These are phyloP conservation scores for Gracilaria gracilis DNA, from an alignment of 23 red algal species.

Conservation along the genomic window DNA sequence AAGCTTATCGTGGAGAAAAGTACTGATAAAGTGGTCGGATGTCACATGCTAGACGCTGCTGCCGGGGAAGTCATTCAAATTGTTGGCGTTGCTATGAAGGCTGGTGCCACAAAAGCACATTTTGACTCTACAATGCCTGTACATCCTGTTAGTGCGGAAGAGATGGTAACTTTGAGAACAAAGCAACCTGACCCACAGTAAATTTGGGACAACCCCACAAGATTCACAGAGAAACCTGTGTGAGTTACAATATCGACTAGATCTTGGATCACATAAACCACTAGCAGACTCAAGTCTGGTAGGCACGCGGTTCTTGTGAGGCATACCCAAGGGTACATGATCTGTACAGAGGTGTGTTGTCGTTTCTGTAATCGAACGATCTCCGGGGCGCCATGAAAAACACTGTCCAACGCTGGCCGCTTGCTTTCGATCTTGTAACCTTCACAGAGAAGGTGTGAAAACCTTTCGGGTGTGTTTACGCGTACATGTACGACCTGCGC, in stretches of 20 bases:
- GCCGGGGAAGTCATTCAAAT: slow-evolving; percentile 94
- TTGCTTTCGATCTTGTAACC: no score
- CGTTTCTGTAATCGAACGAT: no score
- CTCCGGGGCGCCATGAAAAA: no score
- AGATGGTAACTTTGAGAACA: slow-evolving; percentile 92
- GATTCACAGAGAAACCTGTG: no score
- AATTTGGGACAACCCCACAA: background rate
- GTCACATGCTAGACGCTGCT: slow-evolving; percentile 85
- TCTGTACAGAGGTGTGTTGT: no score
- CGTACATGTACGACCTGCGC: background rate
- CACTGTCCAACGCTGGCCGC: no score
- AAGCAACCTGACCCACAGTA: slow-evolving; percentile 60
- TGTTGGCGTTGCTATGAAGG: slow-evolving; percentile 89
- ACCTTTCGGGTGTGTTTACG: background rate
- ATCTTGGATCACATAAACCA: no score
- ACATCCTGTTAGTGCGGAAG: slow-evolving; percentile 95
- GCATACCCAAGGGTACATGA: no score
- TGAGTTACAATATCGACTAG: no score
- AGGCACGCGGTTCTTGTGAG: no score
- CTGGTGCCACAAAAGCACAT: slow-evolving; percentile 91
- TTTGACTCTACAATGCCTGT: slow-evolving; percentile 97
- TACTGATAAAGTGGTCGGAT: slow-evolving; percentile 88
- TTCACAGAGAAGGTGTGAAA: no score
- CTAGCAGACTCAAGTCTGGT: no score
- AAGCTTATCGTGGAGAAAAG: slow-evolving; percentile 92